Evolutionary conservation across 305 asterid genomes (phyloP), one percentile per base, ranked within the genome.

Genomic region (Solanum aculeatissimum): DNA sequence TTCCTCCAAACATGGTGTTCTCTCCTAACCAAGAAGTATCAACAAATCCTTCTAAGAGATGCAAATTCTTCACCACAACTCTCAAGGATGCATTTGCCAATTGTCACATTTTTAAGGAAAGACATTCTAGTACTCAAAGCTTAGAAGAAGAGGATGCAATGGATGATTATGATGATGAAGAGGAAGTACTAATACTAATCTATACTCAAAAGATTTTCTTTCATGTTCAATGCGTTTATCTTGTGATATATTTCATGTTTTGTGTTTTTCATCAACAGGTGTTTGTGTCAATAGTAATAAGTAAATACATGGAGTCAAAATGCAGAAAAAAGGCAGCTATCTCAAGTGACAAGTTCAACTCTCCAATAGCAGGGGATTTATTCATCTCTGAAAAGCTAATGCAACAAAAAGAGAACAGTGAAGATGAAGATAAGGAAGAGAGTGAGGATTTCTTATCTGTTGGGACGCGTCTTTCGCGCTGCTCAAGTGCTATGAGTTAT

Each of bases 221-320:
- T 21, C 18, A n/a, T 35, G 8, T 9, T 49, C 0, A n/a, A 79
- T 57, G 55, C n/a, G 21, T 53, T 57, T 2, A 38, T 68, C 9
- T 16, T 75, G 4, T 35, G 25, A 49, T 18, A 77, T 74, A 15
- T 74, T 74, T 2, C 43, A 47, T 23, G 25, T 74, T 0, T 15
- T 51, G 82, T 74, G 81, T 4, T 3, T 79, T 47, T 81, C 55
- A 45, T 58, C 43, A 77, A 58, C 92, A 94, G 98, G 92, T 92
- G 25, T 91, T 91, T 88, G 96, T 95, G 83, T 95, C 98, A 54
- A 94, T 91, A 70, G 79, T 95, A 84, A 89, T 95, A 86, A 91
- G 93, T 84, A 90, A 84, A 83, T 95, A 92, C 91, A 87, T 85
- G 92, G 98, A 95, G 60, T 90, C 90, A 0, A 95, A 93, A 89